Evolutionary conservation across 2,329 filamentous ascomycete species (phyloP).

Genomic region (Trichoderma breve): DNA sequence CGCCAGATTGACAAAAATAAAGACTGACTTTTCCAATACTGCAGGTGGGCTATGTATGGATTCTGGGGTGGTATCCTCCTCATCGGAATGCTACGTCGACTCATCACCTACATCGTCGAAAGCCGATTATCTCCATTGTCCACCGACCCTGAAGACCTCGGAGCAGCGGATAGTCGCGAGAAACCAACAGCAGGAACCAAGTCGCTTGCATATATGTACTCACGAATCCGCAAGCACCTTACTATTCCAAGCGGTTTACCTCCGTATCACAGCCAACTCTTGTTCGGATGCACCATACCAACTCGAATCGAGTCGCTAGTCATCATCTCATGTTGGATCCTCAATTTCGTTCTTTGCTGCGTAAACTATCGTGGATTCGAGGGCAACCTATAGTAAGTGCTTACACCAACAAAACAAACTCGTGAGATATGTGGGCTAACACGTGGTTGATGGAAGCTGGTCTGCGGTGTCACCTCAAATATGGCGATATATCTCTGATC

Average conservation of each 20-base stretch:
- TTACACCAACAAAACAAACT: neutral
- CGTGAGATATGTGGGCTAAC: neutral
- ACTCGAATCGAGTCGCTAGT: neutral
- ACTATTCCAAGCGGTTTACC: neutral
- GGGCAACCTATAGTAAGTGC: slow-evolving; percentile 4
- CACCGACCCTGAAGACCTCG: neutral
- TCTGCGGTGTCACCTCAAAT: neutral
- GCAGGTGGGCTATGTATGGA: neutral
- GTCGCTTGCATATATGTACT: neutral
- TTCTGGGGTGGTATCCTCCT: slow-evolving; percentile 3
- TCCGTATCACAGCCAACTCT: neutral
- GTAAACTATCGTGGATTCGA: slow-evolving; percentile 1
- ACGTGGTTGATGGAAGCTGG: neutral
- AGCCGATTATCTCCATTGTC: neutral
- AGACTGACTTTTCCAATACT: neutral
- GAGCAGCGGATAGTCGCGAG: slow-evolving; percentile 1
- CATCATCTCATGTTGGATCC: neutral
- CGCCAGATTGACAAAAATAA: neutral
- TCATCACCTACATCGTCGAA: neutral
- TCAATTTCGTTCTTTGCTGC: slow-evolving; percentile 6
- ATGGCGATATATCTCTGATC: neutral
- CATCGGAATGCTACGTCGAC: neutral
- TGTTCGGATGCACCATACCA: slow-evolving; percentile 11
- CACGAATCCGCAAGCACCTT: neutral
- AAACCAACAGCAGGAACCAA: neutral